Percentiles rank a stretch among this genome's conserved stretches.
Evolutionary conservation across 1,139 yeast species (phyloP).

Genomic region (Hansenula lynferdii): DNA sequence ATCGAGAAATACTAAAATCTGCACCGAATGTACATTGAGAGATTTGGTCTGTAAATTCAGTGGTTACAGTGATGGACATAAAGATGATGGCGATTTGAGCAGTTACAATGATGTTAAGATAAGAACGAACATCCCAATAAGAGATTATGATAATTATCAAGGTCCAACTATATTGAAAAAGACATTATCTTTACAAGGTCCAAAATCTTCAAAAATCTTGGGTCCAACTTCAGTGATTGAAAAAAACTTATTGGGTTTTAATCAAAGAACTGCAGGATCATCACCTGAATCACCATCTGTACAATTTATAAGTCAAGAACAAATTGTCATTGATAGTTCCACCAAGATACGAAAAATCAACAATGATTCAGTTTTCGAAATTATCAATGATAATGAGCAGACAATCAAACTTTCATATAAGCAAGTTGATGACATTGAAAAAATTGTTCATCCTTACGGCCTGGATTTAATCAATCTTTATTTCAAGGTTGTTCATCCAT

Average conservation of each 20-base stretch:
- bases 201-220: slow-evolving; percentile 21
- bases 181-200: slow-evolving; percentile 22
- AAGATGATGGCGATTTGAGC: too few species aligned
- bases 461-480: slow-evolving; percentile 33
- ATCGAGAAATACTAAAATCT: slow-evolving; percentile 10
- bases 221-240: slow-evolving; percentile 22
- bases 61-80: too few species aligned
- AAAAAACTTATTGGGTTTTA: slow-evolving; percentile 16
- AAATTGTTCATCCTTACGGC: slow-evolving; percentile 37
- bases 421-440: slow-evolving; percentile 33
- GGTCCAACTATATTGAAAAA: slow-evolving; percentile 24
- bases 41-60: slow-evolving; percentile 21
- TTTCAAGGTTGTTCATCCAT: slow-evolving; percentile 37
- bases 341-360: slow-evolving; percentile 18
- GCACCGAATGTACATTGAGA: slow-evolving; percentile 20
- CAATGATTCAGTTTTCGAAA: slow-evolving; percentile 18
- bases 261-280: slow-evolving; percentile 1
- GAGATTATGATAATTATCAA: slow-evolving; percentile 21
- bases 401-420: slow-evolving; percentile 18
- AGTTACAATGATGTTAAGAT: slow-evolving; percentile 11
- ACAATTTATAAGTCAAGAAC: slow-evolving; percentile 11
- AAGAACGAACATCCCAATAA: slow-evolving; percentile 19
- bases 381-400: slow-evolving; percentile 21
- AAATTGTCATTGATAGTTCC: slow-evolving; percentile 7
- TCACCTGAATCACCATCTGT: slow-evolving; percentile 15